phyloP scores from a whole-genome alignment of 2,329 filamentous ascomycete genomes.

The Penicillium brasilianum region DNA sequence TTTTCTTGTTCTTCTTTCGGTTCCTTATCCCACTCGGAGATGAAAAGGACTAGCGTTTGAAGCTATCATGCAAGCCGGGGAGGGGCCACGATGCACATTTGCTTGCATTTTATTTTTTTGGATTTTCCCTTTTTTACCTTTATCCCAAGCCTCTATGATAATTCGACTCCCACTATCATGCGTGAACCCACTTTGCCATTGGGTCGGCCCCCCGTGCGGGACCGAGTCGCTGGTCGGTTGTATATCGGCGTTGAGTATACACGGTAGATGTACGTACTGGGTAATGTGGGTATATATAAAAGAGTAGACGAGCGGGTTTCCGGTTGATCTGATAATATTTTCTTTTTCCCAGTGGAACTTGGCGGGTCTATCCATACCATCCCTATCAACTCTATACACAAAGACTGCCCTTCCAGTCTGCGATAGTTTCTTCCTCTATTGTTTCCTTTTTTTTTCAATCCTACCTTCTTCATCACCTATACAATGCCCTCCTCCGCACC shows the following conservation, averaged over 20 bases:
- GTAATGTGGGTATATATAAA: slow-evolving; percentile 1
- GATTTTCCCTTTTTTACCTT: background rate
- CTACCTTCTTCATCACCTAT: background rate
- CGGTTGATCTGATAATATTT: slow-evolving; percentile 12
- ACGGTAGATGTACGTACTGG: background rate
- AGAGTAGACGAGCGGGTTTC: background rate
- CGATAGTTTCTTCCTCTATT: background rate
- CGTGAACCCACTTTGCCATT: background rate
- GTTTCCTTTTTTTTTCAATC: background rate
- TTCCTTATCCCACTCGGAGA: slow-evolving; percentile 12
- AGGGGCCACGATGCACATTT: slow-evolving; percentile 4
- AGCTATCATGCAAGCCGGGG: slow-evolving; percentile 12
- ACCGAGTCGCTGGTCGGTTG: background rate
- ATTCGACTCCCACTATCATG: background rate
- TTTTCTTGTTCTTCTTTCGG: background rate
- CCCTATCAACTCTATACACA: background rate
- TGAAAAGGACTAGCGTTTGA: slow-evolving; percentile 24
- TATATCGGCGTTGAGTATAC: slow-evolving; percentile 2
- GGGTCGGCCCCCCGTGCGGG: background rate
- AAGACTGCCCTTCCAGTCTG: background rate
- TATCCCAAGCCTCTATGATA: background rate
- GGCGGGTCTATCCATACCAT: background rate
- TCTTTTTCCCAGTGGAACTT: slow-evolving; percentile 13
- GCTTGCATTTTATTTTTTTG: background rate
- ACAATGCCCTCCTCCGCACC: slow-evolving; percentile 43